Evolutionary conservation across 1,284 basidiomycete genomes (phyloP).

Genomic region (Microbotryum scabiosae): DNA sequence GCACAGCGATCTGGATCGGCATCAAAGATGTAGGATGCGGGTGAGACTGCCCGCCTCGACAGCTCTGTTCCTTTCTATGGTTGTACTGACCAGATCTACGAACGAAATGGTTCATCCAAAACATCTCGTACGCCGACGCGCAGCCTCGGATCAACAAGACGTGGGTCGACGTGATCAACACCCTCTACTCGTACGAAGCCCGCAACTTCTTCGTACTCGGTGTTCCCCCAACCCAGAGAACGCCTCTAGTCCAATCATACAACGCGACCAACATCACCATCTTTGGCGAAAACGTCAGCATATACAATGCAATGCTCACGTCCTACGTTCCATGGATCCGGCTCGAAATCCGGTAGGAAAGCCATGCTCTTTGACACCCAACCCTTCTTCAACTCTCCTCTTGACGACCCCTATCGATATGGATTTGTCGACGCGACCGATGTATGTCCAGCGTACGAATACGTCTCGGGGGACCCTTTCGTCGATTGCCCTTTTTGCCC

Average conservation of each 20-base stretch:
- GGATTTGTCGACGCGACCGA: slow-evolving; percentile 9
- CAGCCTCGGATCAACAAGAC: neutral
- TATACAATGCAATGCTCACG: slow-evolving; percentile 3
- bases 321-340: neutral
- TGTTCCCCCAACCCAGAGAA: slow-evolving; percentile 10
- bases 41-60: too few relatives aligned
- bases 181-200: neutral
- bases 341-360: neutral
- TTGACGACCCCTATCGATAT: slow-evolving; percentile 4
- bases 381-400: slow-evolving; percentile 8
- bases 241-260: slow-evolving; percentile 6
- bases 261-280: neutral
- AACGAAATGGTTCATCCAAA: neutral
- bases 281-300: slow-evolving; percentile 1
- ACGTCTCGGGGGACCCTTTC: neutral
- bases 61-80: neutral
- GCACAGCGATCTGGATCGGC: slow-evolving; percentile 14
- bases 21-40: slow-evolving; percentile 20
- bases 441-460: slow-evolving; percentile 4
- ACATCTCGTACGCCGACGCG: neutral
- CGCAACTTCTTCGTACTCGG: slow-evolving; percentile 17
- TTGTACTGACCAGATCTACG: neutral
- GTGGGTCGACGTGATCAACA: neutral
- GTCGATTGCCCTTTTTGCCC: neutral
- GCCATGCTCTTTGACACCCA: slow-evolving; percentile 11